Conservation (phyloP, 78 protist genomes). For the Emiliania huxleyi region DNA sequence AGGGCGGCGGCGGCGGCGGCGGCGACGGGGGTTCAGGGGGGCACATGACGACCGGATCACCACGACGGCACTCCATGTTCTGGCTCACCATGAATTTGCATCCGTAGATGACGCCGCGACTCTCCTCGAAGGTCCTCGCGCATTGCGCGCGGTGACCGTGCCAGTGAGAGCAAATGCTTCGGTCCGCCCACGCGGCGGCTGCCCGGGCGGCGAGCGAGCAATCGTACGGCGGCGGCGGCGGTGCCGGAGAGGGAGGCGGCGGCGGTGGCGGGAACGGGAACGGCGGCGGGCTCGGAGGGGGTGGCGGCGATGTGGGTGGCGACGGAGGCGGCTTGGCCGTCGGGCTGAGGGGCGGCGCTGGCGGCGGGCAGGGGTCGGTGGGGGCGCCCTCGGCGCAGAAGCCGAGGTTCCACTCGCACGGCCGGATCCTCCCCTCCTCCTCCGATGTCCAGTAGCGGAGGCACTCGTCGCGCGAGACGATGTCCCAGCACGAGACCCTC, state of each 20-base stretch:
- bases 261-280: background rate
- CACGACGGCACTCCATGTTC: background rate
- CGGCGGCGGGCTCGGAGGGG: background rate
- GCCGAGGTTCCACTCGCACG: background rate
- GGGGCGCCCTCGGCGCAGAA: background rate
- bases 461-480: background rate
- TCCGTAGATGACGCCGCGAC: background rate
- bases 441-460: background rate
- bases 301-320: background rate
- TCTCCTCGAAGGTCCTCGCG: background rate
- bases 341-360: background rate
- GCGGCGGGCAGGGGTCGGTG: background rate
- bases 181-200: background rate
- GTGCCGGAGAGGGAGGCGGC: background rate
- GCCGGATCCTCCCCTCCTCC: background rate
- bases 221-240: background rate
- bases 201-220: background rate
- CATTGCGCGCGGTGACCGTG: background rate
- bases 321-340: background rate
- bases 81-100: background rate
- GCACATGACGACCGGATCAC: background rate
- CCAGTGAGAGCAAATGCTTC: background rate
- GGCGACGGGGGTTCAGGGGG: background rate
- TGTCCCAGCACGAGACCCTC: background rate
- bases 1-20: background rate